Evolutionary conservation across 2,329 filamentous ascomycete genomes (phyloP).

Genomic region (Neonectria punicea): DNA sequence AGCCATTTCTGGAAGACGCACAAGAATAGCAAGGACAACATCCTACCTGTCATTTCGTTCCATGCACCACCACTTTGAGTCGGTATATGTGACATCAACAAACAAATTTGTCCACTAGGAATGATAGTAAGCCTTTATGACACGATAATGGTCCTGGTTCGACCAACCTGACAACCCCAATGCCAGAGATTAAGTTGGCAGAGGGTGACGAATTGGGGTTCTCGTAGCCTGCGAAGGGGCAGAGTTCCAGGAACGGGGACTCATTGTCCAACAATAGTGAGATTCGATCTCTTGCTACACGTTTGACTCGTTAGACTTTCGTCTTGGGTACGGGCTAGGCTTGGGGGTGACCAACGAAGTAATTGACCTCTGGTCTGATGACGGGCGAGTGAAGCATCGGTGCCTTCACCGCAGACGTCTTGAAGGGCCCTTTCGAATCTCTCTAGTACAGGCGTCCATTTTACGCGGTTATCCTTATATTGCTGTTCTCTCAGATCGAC

Average conservation of each 20-base stretch:
- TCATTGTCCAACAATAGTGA: constrained; percentile 50
- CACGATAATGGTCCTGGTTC: constrained; percentile 25
- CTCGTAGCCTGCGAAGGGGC: constrained; percentile 49
- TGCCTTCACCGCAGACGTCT: constrained; percentile 45
- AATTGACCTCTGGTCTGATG: constrained; percentile 35
- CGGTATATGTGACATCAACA: constrained; percentile 54
- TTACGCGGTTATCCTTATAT: constrained; percentile 2
- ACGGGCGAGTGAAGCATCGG: constrained; percentile 39
- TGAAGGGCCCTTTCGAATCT: constrained; percentile 44
- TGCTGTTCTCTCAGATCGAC: constrained; percentile 13
- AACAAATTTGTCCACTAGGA: constrained; percentile 46
- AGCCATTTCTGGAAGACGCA: neutral
- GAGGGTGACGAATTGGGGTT: constrained; percentile 49
- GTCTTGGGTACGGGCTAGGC: neutral
- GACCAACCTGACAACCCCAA: constrained; percentile 41
- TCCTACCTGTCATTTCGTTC: constrained; percentile 52
- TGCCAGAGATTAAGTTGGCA: constrained; percentile 51
- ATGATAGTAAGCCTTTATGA: neutral
- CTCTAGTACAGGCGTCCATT: constrained; percentile 33
- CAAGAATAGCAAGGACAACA: too few relatives aligned
- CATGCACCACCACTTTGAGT: constrained; percentile 55
- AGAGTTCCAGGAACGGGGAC: constrained; percentile 53
- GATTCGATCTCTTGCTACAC: constrained; percentile 51
- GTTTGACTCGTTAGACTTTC: neutral
- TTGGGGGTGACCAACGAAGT: constrained; percentile 20